phyloP scores from a whole-genome alignment of 441 rosid species.

The Erodium chrysanthum region DNA sequence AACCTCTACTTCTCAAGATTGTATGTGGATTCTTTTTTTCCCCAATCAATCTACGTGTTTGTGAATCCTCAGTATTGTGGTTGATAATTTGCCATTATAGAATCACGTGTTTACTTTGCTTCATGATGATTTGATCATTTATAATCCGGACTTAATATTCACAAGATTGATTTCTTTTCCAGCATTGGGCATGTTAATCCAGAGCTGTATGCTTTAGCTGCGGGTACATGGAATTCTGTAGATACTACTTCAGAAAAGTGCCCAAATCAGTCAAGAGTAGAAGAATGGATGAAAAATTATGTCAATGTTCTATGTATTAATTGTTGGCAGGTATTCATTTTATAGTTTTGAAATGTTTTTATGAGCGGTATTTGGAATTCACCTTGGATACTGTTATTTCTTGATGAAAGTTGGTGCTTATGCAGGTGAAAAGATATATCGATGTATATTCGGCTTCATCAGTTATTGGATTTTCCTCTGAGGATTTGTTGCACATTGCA shows the following conservation, averaged over 20 bases:
- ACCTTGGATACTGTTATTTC: not conserved
- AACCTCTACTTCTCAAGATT: slow-evolving; percentile 2
- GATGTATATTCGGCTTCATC: slow-evolving; percentile 85
- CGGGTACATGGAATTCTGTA: slow-evolving; percentile 49
- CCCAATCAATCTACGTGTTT: not conserved
- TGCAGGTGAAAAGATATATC: slow-evolving; percentile 84
- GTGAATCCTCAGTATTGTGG: not conserved
- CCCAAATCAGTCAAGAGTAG: slow-evolving; percentile 27
- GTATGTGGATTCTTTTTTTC: not conserved
- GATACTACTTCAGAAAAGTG: slow-evolving; percentile 16
- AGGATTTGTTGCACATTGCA: slow-evolving; percentile 55
- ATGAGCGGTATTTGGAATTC: not conserved
- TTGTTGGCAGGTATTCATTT: slow-evolving; percentile 78
- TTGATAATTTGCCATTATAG: not conserved
- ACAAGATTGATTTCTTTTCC: slow-evolving; percentile 19
- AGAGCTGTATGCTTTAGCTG: slow-evolving; percentile 80
- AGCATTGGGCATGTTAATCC: slow-evolving; percentile 92
- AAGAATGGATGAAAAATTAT: slow-evolving; percentile 58
- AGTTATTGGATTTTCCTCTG: slow-evolving; percentile 86
- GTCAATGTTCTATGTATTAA: slow-evolving; percentile 66
- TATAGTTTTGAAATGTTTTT: not conserved
- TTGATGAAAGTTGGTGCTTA: slow-evolving; percentile 6
- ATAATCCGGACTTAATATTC: not conserved
- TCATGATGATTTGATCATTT: not conserved
- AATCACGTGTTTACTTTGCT: not conserved